These are phyloP conservation scores for Chenopodium album DNA, from an alignment of 148 eudicot genomes.

Conservation along the genomic window DNA sequence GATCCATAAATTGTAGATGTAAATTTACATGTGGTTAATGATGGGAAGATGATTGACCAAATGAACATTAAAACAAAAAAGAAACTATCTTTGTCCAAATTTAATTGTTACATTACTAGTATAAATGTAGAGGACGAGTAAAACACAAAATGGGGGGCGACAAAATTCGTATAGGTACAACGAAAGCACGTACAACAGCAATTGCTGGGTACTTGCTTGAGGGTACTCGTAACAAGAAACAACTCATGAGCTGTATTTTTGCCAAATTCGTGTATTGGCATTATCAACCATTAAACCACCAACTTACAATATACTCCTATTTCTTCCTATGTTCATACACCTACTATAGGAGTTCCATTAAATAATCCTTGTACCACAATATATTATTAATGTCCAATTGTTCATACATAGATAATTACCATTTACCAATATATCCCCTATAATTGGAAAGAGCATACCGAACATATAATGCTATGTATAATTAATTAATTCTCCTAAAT, in stretches of 20 bases:
- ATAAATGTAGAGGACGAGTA: too few relatives aligned
- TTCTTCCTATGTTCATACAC: neutral
- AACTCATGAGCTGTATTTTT: constrained; percentile 26
- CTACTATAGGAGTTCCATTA: too few relatives aligned
- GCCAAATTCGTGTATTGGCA: constrained; percentile 17
- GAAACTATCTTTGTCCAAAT: too few relatives aligned
- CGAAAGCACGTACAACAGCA: neutral
- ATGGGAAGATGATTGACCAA: too few relatives aligned
- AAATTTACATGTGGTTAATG: too few relatives aligned
- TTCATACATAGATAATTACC: neutral
- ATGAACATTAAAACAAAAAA: too few relatives aligned
- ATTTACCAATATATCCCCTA: neutral
- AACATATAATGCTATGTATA: too few relatives aligned
- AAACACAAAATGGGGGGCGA: too few relatives aligned
- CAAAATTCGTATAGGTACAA: neutral
- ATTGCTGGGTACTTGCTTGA: constrained; percentile 13
- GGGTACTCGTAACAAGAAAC: constrained; percentile 14
- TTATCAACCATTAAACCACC: constrained; percentile 4
- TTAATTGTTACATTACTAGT: too few relatives aligned
- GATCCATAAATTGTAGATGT: too few relatives aligned
- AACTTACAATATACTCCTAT: neutral
- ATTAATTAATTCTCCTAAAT: neutral
- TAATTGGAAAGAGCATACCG: neutral
- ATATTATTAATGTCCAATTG: too few relatives aligned
- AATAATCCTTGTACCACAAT: neutral